A percentile compares a stretch with the other conserved stretches of the same genome.
Evolutionary conservation across 495 filamentous ascomycete species (phyloP).

Genomic region (Daldinia caldariorum): DNA sequence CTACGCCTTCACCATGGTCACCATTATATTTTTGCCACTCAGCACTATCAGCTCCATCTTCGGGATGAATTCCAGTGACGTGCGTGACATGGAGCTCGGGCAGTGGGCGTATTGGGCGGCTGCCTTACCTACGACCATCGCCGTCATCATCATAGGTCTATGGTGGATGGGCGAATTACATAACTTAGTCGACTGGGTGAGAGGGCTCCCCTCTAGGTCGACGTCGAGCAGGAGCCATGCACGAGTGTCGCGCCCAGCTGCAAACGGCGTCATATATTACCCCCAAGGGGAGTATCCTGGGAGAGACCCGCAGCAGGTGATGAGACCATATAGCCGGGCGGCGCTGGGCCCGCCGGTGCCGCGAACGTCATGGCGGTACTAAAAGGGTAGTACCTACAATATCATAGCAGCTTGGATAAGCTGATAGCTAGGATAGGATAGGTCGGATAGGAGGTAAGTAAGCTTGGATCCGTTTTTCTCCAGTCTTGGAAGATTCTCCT

Average conservation of each 20-base stretch:
- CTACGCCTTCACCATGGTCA: conserved; percentile 71
- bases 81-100: conserved; percentile 58
- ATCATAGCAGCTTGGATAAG: background rate
- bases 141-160: conserved; percentile 51
- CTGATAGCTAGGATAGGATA: too few relatives aligned
- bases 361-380: conserved; percentile 28
- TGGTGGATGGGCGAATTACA: conserved; percentile 50
- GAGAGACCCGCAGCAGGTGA: conserved; percentile 26
- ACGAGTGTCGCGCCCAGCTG: conserved; percentile 30
- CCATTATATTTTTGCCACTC: conserved; percentile 71
- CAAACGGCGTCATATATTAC: conserved; percentile 44
- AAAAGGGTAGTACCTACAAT: conserved; percentile 1
- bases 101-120: conserved; percentile 63
- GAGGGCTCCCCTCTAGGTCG: conserved; percentile 27
- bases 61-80: conserved; percentile 66
- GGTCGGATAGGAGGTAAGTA: background rate
- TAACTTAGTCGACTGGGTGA: conserved; percentile 39
- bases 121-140: conserved; percentile 56
- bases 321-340: conserved; percentile 37
- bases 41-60: conserved; percentile 71
- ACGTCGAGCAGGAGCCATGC: conserved; percentile 32
- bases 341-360: conserved; percentile 37
- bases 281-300: conserved; percentile 26
- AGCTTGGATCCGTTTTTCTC: conserved; percentile 7
- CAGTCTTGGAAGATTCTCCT: conserved; percentile 20